These are phyloP conservation scores for Camellia sinensis DNA, from an alignment of 148 eudicot genomes.

Conservation along the genomic window DNA sequence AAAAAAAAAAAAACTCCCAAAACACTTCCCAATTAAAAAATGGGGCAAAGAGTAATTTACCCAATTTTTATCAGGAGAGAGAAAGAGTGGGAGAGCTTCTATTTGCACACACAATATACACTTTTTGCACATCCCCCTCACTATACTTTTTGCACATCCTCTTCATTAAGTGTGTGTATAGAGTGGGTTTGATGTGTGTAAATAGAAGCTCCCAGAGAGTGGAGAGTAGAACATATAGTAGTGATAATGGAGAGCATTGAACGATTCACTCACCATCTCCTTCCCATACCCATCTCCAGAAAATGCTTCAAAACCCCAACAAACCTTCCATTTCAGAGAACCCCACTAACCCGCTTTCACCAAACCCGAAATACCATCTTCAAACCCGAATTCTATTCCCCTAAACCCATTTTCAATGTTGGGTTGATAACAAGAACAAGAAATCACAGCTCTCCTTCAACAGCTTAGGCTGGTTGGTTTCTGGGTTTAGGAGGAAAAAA, in stretches of 20 bases:
- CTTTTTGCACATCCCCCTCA: too few relatives aligned
- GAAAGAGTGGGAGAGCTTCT: too few relatives aligned
- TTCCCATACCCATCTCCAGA: conserved; percentile 32
- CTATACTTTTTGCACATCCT: too few relatives aligned
- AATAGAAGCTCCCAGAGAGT: too few relatives aligned
- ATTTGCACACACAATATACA: too few relatives aligned
- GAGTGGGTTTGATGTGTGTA: too few relatives aligned
- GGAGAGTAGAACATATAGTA: too few relatives aligned
- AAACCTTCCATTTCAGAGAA: conserved; percentile 19
- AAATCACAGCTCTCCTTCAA: conserved; percentile 27
- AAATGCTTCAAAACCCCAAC: conserved; percentile 21
- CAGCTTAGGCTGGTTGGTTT: conserved; percentile 68
- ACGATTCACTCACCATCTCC: conserved; percentile 51
- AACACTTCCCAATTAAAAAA: too few relatives aligned
- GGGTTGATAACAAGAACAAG: conserved; percentile 12
- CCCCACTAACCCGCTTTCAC: conserved; percentile 26
- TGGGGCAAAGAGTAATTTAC: too few relatives aligned
- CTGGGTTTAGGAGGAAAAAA: conserved; percentile 51
- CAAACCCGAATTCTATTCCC: conserved; percentile 11
- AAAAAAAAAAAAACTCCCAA: too few relatives aligned
- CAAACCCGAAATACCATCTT: conserved; percentile 22
- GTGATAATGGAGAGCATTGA: conserved; percentile 53
- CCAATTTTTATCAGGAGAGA: too few relatives aligned
- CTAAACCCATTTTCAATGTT: conserved; percentile 17
- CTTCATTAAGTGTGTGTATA: too few relatives aligned